Evolutionary conservation across 139 green algal genomes (phyloP).

Genomic region (Zygnema circumcarinatum): DNA sequence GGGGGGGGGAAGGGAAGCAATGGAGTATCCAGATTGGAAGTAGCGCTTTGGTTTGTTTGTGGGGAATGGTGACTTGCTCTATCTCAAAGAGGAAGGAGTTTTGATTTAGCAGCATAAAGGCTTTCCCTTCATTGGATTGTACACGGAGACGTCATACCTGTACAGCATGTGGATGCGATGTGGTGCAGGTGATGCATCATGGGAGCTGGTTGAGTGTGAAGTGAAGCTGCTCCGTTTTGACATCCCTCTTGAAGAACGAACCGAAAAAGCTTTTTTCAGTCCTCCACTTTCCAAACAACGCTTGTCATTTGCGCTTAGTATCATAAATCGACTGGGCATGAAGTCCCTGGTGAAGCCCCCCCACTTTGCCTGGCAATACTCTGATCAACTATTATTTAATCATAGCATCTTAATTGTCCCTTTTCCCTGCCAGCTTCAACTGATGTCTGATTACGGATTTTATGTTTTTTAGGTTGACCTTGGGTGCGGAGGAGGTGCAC

Average conservation of each 20-base stretch:
- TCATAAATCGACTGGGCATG: not conserved
- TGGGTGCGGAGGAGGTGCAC: slow-evolving; percentile 32
- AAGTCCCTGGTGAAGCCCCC: slow-evolving; percentile 37
- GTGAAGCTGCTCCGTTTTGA: slow-evolving; percentile 1
- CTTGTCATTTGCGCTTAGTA: slow-evolving; percentile 16
- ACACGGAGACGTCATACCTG: no score
- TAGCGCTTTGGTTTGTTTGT: no score
- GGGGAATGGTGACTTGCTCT: no score
- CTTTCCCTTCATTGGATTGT: no score
- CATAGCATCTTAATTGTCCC: not conserved
- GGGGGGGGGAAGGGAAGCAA: no score
- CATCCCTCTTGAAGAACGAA: slow-evolving; percentile 18
- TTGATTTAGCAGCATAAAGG: no score
- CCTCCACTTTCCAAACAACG: slow-evolving; percentile 52
- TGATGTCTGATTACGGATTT: not conserved
- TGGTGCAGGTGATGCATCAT: no score
- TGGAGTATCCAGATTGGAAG: no score
- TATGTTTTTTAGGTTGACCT: slow-evolving; percentile 28
- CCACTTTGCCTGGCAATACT: slow-evolving; percentile 10
- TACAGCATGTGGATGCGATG: no score
- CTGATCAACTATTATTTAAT: slow-evolving; percentile 7
- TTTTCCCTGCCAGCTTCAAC: not conserved
- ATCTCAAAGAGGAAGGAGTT: no score
- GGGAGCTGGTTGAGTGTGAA: slow-evolving; percentile 8
- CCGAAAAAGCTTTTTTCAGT: slow-evolving; percentile 35